Conservation (phyloP, 768 basidiomycete species). For the Leccinum subtestaceum region DNA sequence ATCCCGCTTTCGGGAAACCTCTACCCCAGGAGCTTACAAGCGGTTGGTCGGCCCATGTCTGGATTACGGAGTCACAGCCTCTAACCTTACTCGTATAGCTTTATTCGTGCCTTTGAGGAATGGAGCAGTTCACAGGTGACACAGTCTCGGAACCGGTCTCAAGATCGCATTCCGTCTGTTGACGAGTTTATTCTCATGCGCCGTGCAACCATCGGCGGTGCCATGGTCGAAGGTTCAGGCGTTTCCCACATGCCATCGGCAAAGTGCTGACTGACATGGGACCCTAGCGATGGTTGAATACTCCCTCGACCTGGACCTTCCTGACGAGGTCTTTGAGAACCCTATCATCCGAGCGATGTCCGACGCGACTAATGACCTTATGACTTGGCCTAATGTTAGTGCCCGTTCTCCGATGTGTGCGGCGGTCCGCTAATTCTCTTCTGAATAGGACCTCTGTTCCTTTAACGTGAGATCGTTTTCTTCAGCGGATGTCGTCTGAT, state of each 20-base stretch:
- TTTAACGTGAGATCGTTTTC: conserved; percentile 27
- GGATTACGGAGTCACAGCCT: background rate
- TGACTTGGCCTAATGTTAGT: conserved; percentile 43
- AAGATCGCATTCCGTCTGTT: conserved; percentile 36
- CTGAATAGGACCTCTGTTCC: conserved; percentile 26
- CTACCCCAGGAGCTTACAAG: conserved; percentile 35
- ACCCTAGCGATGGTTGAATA: conserved; percentile 36
- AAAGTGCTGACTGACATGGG: conserved; percentile 1
- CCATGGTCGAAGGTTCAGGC: conserved; percentile 37
- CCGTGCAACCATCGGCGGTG: conserved; percentile 36
- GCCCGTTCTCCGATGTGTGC: background rate
- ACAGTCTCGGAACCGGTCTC: conserved; percentile 35
- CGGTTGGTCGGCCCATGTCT: conserved; percentile 20
- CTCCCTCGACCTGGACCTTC: conserved; percentile 37
- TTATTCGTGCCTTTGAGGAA: conserved; percentile 33
- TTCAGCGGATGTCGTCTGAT: conserved; percentile 5
- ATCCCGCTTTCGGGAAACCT: conserved; percentile 35
- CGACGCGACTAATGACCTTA: conserved; percentile 39
- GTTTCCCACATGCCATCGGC: background rate
- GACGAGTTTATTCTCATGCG: conserved; percentile 39
- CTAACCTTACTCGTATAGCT: conserved; percentile 22
- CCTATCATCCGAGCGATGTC: conserved; percentile 37
- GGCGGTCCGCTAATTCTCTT: conserved; percentile 11
- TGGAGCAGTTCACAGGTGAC: conserved; percentile 37
- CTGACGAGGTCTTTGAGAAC: conserved; percentile 35